phyloP scores from a whole-genome alignment of 2,329 filamentous ascomycete genomes.

The Fusarium humuli region DNA sequence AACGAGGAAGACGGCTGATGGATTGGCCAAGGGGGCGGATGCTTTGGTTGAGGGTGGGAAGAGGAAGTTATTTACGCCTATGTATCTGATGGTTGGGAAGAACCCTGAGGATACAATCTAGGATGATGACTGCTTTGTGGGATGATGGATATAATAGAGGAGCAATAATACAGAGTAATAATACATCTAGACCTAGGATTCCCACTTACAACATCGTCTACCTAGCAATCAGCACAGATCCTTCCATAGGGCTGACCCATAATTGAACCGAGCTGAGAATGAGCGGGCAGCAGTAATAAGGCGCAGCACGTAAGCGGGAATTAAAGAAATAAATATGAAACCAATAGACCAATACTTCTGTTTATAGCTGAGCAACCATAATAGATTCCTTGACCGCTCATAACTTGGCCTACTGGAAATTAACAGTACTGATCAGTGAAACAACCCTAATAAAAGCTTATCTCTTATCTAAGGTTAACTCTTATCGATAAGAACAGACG shows the following conservation, averaged over 20 bases:
- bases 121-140: too few relatives aligned
- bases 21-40: conserved; percentile 80
- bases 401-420: neutral
- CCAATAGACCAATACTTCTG: neutral
- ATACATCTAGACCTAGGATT: neutral
- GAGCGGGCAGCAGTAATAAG: neutral
- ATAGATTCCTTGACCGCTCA: neutral
- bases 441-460: neutral
- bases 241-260: conserved; percentile 5
- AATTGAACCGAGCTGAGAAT: neutral
- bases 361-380: neutral
- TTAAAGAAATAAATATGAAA: neutral
- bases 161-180: neutral
- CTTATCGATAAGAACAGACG: conserved; percentile 25
- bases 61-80: conserved; percentile 90
- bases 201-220: neutral
- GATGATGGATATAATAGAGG: too few relatives aligned
- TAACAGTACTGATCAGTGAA: neutral
- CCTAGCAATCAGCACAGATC: neutral
- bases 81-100: conserved; percentile 72
- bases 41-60: conserved; percentile 83
- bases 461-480: neutral
- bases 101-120: neutral
- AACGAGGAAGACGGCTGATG: conserved; percentile 89
- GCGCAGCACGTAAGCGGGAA: conserved; percentile 1